Evolutionary conservation across 2,329 filamentous ascomycete genomes (phyloP), one percentile per base, ranked within the genome.

Genomic region (Thielaviopsis punctulata): DNA sequence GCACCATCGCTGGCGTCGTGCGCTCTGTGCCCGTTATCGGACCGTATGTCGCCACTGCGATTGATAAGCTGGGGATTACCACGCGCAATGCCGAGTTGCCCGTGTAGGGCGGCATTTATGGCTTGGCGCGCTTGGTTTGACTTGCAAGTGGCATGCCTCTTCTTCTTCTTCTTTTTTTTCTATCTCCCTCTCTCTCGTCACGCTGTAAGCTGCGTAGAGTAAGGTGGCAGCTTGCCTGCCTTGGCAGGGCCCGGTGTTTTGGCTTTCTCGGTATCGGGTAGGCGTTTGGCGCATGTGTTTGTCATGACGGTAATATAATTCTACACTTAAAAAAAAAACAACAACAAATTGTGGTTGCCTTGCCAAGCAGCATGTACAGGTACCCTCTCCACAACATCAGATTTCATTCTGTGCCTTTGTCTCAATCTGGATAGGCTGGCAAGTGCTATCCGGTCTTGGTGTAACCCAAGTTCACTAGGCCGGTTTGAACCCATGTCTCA

Each of bases 1-100:
- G 88, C 48, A 96, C 90, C 19, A 89, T 96, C 58, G 85, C 84
- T 0, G 79, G 85, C 15, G 95, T 96, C 62, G 86, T 86, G 39
- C 80, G 86, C 53, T 87, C 85, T 56, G 68, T 94, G 10, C 90
- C 92, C 0, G 74, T 95, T 7, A 71, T 96, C 5, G 90, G 90
- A 3, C 86, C 89, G 4, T 93, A 89, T 61, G 83, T 95, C 62
- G 84, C 86, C 54, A 69, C 77, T 58, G 73, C 73, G 2, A 73
- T 94, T 56, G 86, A 93, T 63, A 77, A 80, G 59, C 63, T 79
- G 57, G 82, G 85, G 0, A 68, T 86, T 36, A 79, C 79, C 24
- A 73, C 81, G 60, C 76, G 82, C 59, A 89, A 88, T 61, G 76
- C 79, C 36, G 85, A 92, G 62, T 66, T 94, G 60, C 86, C 84